Evolutionary conservation across 768 basidiomycete genomes (phyloP).

Genomic region (Crepidotus variabilis): DNA sequence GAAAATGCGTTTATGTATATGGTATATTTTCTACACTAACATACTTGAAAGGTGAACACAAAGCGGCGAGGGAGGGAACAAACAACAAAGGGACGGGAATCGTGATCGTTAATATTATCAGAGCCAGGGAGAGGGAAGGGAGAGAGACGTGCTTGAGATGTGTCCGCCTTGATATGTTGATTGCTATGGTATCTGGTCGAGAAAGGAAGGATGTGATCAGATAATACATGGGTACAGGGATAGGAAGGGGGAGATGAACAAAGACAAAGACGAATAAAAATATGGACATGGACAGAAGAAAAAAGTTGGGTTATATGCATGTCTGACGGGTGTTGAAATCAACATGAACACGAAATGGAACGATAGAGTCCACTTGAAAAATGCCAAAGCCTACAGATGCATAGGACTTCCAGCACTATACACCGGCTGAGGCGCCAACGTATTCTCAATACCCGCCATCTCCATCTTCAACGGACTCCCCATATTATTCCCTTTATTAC

Average conservation of each 20-base stretch:
- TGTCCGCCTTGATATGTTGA: too few relatives aligned
- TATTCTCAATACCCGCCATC: slow-evolving; percentile 15
- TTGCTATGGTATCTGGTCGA: too few relatives aligned
- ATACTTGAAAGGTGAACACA: too few relatives aligned
- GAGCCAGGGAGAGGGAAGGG: too few relatives aligned
- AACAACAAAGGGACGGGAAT: too few relatives aligned
- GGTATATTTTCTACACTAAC: too few relatives aligned
- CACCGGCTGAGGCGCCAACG: slow-evolving; percentile 1
- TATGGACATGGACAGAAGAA: not conserved
- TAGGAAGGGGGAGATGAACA: not conserved
- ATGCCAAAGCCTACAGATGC: slow-evolving; percentile 2
- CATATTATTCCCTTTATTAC: slow-evolving; percentile 19
- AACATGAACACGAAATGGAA: not conserved
- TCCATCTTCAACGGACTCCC: slow-evolving; percentile 22
- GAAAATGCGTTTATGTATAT: too few relatives aligned
- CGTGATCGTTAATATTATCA: too few relatives aligned
- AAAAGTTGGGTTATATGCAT: not conserved
- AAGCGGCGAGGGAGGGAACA: too few relatives aligned
- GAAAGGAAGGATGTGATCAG: not conserved
- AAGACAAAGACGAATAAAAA: not conserved
- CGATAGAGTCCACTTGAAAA: not conserved
- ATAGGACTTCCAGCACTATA: slow-evolving; percentile 13
- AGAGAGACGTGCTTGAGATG: too few relatives aligned
- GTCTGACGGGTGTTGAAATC: too few relatives aligned
- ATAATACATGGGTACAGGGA: not conserved